Conservation (phyloP, 2,329 filamentous ascomycete species). For the Pyricularia sp. region DNA sequence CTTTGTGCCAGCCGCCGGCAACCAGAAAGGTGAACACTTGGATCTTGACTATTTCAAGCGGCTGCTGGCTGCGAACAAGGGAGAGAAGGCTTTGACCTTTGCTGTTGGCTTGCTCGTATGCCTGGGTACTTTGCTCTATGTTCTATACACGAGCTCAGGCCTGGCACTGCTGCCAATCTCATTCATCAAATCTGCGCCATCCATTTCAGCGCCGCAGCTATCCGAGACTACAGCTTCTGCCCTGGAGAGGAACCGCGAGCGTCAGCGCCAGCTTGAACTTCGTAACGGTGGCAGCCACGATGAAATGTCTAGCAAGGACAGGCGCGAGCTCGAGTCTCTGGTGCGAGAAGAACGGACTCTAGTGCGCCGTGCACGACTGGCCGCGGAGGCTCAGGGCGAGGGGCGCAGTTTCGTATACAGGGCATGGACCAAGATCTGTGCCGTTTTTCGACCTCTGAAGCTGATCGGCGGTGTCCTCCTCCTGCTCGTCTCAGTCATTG, state of each 20-base stretch:
- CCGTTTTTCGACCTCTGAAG: slow-evolving; percentile 77
- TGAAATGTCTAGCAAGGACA: slow-evolving; percentile 70
- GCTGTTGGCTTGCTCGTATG: slow-evolving; percentile 78
- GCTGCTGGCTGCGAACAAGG: slow-evolving; percentile 72
- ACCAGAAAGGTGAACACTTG: slow-evolving; percentile 43
- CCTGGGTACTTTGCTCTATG: slow-evolving; percentile 73
- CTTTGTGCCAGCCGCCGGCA: slow-evolving; percentile 72
- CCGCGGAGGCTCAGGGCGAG: slow-evolving; percentile 68
- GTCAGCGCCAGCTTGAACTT: slow-evolving; percentile 80
- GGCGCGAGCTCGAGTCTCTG: slow-evolving; percentile 75
- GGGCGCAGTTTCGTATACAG: slow-evolving; percentile 61
- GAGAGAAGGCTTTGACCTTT: slow-evolving; percentile 86
- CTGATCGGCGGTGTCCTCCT: slow-evolving; percentile 72
- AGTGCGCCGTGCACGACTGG: slow-evolving; percentile 75
- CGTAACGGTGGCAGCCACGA: slow-evolving; percentile 65
- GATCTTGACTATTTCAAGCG: slow-evolving; percentile 89
- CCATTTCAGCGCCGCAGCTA: slow-evolving; percentile 69
- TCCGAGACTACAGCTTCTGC: slow-evolving; percentile 66
- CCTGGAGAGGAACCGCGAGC: slow-evolving; percentile 77
- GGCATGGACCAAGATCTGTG: slow-evolving; percentile 67
- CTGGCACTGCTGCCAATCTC: slow-evolving; percentile 80
- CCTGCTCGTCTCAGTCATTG: slow-evolving; percentile 57
- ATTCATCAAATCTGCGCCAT: slow-evolving; percentile 82
- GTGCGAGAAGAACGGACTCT: slow-evolving; percentile 85
- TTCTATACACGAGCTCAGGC: slow-evolving; percentile 78